These are phyloP conservation scores for Trametes sp. DNA, from an alignment of 1,284 basidiomycete species.

Conservation along the genomic window DNA sequence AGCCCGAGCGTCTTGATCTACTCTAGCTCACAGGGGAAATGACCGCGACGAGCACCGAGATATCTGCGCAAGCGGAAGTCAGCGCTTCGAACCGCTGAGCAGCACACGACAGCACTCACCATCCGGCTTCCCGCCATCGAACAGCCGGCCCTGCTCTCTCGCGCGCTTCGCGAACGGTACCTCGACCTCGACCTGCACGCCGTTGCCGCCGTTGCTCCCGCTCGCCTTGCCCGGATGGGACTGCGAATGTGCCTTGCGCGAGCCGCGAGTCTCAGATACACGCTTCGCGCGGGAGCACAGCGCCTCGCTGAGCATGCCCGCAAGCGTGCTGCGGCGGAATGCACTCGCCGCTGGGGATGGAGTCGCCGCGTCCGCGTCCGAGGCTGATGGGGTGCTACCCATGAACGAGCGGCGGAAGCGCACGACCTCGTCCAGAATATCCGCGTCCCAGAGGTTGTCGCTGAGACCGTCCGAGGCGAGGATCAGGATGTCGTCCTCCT, in stretches of 20 bases:
- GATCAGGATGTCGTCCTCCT: constrained; percentile 89
- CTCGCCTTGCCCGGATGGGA: too few species aligned
- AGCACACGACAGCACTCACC: constrained; percentile 53
- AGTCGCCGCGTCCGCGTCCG: not conserved
- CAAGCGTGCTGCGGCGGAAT: constrained; percentile 61
- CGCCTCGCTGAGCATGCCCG: constrained; percentile 74
- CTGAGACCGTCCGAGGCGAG: constrained; percentile 90
- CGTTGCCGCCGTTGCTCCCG: too few species aligned
- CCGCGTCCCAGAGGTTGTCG: constrained; percentile 96
- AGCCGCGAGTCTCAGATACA: constrained; percentile 56
- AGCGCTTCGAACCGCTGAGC: not conserved
- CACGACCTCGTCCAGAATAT: constrained; percentile 89
- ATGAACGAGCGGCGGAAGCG: constrained; percentile 63
- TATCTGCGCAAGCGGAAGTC: constrained; percentile 52
- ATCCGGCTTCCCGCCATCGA: constrained; percentile 79
- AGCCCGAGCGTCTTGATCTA: not conserved
- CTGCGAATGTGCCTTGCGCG: constrained; percentile 3
- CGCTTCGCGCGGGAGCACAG: constrained; percentile 72
- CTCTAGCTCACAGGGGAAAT: constrained; percentile 39
- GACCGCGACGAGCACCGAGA: constrained; percentile 57
- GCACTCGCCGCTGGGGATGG: constrained; percentile 34
- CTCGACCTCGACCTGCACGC: constrained; percentile 51
- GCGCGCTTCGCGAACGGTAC: constrained; percentile 76
- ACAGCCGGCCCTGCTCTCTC: constrained; percentile 64
- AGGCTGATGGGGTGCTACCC: constrained; percentile 1